A percentile compares a stretch with the other conserved stretches of the same genome.
Evolutionary conservation across 495 filamentous ascomycete genomes (phyloP).

Genomic region (Hypoxylon lienhwacheense): DNA sequence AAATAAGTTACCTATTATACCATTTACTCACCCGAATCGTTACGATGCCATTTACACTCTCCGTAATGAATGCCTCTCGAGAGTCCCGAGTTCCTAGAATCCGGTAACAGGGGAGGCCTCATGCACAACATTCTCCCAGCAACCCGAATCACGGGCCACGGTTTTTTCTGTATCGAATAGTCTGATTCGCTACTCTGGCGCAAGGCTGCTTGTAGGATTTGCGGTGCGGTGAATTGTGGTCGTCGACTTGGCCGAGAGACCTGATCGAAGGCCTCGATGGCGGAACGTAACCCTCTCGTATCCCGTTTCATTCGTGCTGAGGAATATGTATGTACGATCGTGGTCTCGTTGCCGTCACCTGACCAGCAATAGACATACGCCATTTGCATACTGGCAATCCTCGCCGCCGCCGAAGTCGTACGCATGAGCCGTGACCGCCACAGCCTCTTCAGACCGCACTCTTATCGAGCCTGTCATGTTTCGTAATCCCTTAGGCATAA

Average conservation of each 20-base stretch:
- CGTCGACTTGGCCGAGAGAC: neutral
- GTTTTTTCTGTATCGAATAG: constrained; percentile 5
- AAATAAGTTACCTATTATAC: no score
- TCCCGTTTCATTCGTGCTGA: constrained; percentile 45
- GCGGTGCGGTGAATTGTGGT: neutral
- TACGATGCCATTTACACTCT: no score
- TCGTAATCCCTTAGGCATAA: constrained; percentile 48
- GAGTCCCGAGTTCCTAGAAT: constrained; percentile 12
- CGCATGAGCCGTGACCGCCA: constrained; percentile 58
- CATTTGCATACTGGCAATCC: constrained; percentile 50
- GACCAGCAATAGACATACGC: constrained; percentile 58
- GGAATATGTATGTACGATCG: constrained; percentile 48
- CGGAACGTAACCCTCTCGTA: constrained; percentile 37
- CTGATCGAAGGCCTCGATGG: constrained; percentile 16
- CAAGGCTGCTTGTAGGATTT: constrained; percentile 21
- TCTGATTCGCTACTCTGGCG: constrained; percentile 14
- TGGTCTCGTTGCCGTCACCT: constrained; percentile 57
- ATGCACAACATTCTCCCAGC: constrained; percentile 22
- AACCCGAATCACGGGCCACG: constrained; percentile 8
- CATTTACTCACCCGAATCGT: no score
- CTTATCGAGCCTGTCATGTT: constrained; percentile 48
- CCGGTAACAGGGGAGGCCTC: constrained; percentile 29
- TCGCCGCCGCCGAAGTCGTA: constrained; percentile 55
- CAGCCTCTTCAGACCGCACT: constrained; percentile 49
- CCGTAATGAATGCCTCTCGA: no score